Conservation (phyloP, 768 basidiomycete genomes). For the Butyriboletus loyo region DNA sequence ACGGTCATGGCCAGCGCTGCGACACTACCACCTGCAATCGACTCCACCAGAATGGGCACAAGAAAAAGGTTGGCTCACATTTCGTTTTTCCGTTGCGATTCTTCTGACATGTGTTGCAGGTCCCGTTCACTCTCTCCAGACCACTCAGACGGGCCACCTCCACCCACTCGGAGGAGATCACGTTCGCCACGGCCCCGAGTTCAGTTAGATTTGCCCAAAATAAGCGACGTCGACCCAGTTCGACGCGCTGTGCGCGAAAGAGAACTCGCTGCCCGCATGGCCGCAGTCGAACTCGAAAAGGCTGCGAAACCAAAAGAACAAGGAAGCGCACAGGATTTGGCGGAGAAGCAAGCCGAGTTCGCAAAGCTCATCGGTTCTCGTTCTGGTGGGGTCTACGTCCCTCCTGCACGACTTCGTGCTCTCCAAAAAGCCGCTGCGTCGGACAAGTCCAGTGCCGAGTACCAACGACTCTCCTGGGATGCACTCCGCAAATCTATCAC, state of each 20-base stretch:
- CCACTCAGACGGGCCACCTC: conserved; percentile 34
- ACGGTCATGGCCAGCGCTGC: conserved; percentile 39
- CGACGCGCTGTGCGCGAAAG: conserved; percentile 76
- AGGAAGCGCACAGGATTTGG: conserved; percentile 41
- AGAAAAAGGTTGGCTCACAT: conserved; percentile 38
- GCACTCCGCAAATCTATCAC: conserved; percentile 96
- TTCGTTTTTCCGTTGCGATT: not conserved
- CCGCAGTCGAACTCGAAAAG: conserved; percentile 66
- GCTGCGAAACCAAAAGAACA: conserved; percentile 51
- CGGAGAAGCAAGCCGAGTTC: conserved; percentile 83
- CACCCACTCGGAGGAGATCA: conserved; percentile 42
- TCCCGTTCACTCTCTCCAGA: conserved; percentile 47
- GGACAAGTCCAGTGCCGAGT: conserved; percentile 85
- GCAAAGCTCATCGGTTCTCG: conserved; percentile 78
- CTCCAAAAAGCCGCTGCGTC: conserved; percentile 78
- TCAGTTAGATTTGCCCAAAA: conserved; percentile 43
- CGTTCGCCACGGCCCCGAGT: conserved; percentile 34
- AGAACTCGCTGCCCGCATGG: conserved; percentile 69
- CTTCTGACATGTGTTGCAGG: conserved; percentile 29
- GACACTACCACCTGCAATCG: conserved; percentile 18
- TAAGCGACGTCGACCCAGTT: conserved; percentile 73
- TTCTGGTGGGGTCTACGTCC: conserved; percentile 95
- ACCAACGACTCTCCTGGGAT: conserved; percentile 96
- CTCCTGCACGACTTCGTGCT: conserved; percentile 88
- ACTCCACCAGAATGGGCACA: conserved; percentile 36